These are phyloP conservation scores for Xerophyta viscosa DNA, from an alignment of 106 monocot genomes.

Conservation along the genomic window DNA sequence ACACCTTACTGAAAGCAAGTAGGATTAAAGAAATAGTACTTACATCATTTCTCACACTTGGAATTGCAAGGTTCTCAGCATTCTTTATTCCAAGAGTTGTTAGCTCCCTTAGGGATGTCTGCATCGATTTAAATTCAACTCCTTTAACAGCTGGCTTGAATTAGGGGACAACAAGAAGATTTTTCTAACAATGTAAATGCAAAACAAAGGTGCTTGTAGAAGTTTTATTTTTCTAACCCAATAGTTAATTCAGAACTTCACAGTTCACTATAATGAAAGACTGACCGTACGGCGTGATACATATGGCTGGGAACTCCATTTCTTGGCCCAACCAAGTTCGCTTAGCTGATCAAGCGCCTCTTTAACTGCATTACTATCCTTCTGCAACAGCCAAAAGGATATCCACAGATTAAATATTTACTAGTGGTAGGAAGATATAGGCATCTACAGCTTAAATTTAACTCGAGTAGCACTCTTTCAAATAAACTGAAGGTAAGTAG, in stretches of 20 bases:
- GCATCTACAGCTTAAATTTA: too few species aligned
- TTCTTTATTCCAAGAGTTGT: slow-evolving; percentile 91
- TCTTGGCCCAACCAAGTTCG: slow-evolving; percentile 81
- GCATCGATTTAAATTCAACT: slow-evolving; percentile 16
- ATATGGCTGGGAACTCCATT: slow-evolving; percentile 92
- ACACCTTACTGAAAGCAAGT: background rate
- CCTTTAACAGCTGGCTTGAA: background rate
- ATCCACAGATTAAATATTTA: too few species aligned
- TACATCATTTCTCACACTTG: slow-evolving; percentile 98
- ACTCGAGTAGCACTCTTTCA: too few species aligned
- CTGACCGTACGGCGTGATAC: slow-evolving; percentile 93
- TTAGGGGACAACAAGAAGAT: background rate
- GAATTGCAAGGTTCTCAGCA: slow-evolving; percentile 91
- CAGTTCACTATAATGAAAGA: slow-evolving; percentile 22
- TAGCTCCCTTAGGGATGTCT: slow-evolving; percentile 87
- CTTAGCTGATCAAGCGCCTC: slow-evolving; percentile 64
- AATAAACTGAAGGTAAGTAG: too few species aligned
- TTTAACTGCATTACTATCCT: slow-evolving; percentile 68
- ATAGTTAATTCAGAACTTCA: slow-evolving; percentile 31
- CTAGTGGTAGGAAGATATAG: too few species aligned
- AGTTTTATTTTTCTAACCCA: slow-evolving; percentile 4
- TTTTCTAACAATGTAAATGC: slow-evolving; percentile 9
- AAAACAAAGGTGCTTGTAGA: background rate
- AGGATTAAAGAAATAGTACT: too few species aligned
- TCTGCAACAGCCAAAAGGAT: too few species aligned